Conservation (phyloP, 2,329 filamentous ascomycete genomes). For the Neonectria magnoliae region DNA sequence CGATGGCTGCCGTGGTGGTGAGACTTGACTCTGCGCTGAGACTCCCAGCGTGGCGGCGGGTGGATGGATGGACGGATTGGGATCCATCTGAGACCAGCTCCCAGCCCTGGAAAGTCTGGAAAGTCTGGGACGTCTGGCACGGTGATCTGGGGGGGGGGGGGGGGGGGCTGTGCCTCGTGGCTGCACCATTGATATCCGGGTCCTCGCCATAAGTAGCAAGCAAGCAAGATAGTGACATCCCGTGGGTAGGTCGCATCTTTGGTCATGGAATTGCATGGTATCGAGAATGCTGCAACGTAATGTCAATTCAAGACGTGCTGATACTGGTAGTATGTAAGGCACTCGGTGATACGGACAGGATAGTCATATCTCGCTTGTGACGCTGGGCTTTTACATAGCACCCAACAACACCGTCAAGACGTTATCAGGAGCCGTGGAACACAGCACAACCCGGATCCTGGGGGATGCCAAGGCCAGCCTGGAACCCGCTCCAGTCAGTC, state of each 20-base stretch:
- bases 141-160: slow-evolving; percentile 4
- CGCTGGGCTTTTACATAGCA: background rate
- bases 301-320: slow-evolving; percentile 18
- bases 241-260: slow-evolving; percentile 15
- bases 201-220: background rate
- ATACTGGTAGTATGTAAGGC: background rate
- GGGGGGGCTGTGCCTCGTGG: slow-evolving; percentile 21
- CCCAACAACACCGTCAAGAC: slow-evolving; percentile 6
- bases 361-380: slow-evolving; percentile 13
- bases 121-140: slow-evolving; percentile 13
- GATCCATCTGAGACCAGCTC: slow-evolving; percentile 13
- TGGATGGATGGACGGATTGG: slow-evolving; percentile 9
- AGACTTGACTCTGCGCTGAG: slow-evolving; percentile 28
- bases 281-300: slow-evolving; percentile 19
- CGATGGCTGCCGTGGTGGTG: slow-evolving; percentile 25
- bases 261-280: slow-evolving; percentile 12
- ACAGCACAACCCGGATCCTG: slow-evolving; percentile 1
- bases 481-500: slow-evolving; percentile 10
- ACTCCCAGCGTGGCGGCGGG: slow-evolving; percentile 3
- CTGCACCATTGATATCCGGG: slow-evolving; percentile 20
- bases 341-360: slow-evolving; percentile 20
- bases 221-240: slow-evolving; percentile 5
- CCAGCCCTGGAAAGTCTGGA: background rate
- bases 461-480: slow-evolving; percentile 14
- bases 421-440: slow-evolving; percentile 22